phyloP scores from a whole-genome alignment of 305 asterid species.

The Solanum hybrid region DNA sequence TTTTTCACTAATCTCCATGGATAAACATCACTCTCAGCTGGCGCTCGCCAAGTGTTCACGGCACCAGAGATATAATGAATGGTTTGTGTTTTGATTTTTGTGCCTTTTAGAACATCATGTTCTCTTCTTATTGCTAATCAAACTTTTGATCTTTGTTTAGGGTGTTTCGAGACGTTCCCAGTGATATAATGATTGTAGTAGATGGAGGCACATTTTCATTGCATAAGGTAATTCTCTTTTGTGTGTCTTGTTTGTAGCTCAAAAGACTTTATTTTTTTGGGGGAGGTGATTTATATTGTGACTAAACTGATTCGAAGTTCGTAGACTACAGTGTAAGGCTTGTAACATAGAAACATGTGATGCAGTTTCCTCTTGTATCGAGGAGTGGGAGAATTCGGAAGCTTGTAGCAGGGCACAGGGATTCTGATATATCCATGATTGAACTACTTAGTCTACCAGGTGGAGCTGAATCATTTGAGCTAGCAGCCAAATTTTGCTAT shows the following conservation, averaged over 20 bases:
- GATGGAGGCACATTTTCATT: conserved; percentile 55
- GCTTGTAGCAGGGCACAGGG: conserved; percentile 63
- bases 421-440: conserved; percentile 47
- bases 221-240: conserved; percentile 55
- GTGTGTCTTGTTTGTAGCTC: not conserved
- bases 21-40: conserved; percentile 46
- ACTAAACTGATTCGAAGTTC: not conserved
- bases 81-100: not conserved
- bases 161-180: conserved; percentile 85
- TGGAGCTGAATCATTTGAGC: conserved; percentile 63
- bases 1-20: conserved; percentile 39
- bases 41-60: conserved; percentile 45
- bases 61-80: conserved; percentile 19
- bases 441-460: conserved; percentile 74
- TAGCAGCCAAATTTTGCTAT: conserved; percentile 76
- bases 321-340: not conserved
- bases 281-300: not conserved
- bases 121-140: not conserved
- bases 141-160: conserved; percentile 24
- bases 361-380: conserved; percentile 92
- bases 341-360: not conserved
- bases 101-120: not conserved
- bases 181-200: conserved; percentile 66
- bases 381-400: conserved; percentile 81
- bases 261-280: too few species aligned